Base-by-base conservation (phyloP, 331 rosid genomes). In the Dryas integrifolia region DNA sequence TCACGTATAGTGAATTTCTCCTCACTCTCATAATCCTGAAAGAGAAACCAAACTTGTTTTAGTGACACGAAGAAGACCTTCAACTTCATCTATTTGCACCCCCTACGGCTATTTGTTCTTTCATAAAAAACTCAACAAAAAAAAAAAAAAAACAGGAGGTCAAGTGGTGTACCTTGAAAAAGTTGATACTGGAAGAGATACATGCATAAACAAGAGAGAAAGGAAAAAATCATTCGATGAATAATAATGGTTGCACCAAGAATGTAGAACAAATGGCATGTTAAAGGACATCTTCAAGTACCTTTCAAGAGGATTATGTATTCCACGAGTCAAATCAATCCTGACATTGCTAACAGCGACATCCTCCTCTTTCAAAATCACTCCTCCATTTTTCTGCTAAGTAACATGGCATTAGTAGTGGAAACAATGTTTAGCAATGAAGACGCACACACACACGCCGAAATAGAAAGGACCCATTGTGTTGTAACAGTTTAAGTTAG, bases 271-370 rank as follows among this genome's bases (percentile, higher is more conserved):
- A 66, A 48, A 47, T 51, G 53, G 56, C n/a, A 11, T 70, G 39
- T 47, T 69, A 69, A 81, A 61, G 15, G 41, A 72, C 50, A 51
- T 76, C 57, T 61, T 62, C 48, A 67, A 77, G 79, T 85, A 94
- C 98, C 96, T 89, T 81, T 85, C 89, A 48, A 94, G 90, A 79
- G 98, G 97, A 85, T 89, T 91, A 67, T 86, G 80, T 74, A 79
- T 91, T 75, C 98, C 96, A 7, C 92, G 92, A 73, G 98, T 88
- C 88, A 94, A 89, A 90, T 94, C 98, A 77, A 94, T 91, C 88
- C 78, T 94, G 73, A 88, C 87, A 48, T 94, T 94, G 76, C 78
- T 76, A 69, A 94, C 90, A 66, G 90, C 89, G 65, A 94, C 77
- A 70, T 94, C 98, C 72, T 91, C 96, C 83, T 89, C 96, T 80